phyloP scores from a whole-genome alignment of 2,329 filamentous ascomycete species.

The Tolypocladium nubicola region DNA sequence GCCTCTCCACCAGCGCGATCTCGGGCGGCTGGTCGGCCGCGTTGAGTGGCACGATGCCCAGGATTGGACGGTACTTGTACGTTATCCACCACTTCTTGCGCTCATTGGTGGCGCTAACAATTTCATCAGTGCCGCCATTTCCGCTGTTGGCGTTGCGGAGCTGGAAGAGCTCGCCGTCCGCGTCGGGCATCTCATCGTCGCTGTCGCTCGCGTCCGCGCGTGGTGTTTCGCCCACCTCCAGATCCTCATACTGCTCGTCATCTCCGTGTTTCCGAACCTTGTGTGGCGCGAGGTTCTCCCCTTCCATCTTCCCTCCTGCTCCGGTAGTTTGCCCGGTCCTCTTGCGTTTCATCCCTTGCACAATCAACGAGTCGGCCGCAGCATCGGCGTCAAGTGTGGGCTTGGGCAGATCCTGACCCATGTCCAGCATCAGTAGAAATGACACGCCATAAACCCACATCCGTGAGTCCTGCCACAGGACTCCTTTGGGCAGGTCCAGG shows the following conservation, averaged over 20 bases:
- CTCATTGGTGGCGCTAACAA: constrained; percentile 12
- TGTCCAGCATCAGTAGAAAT: constrained; percentile 89
- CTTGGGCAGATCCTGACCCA: constrained; percentile 55
- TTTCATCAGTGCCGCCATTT: constrained; percentile 7
- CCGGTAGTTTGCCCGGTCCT: constrained; percentile 35
- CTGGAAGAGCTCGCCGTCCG: constrained; percentile 21
- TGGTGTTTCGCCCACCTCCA: constrained; percentile 27
- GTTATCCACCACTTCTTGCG: constrained; percentile 60
- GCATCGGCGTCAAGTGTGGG: constrained; percentile 17
- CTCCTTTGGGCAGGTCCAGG: constrained; percentile 72
- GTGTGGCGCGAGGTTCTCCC: constrained; percentile 32
- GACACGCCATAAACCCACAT: constrained; percentile 80
- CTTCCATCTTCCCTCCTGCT: constrained; percentile 42
- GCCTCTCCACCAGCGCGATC: constrained; percentile 80
- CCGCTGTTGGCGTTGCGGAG: constrained; percentile 18
- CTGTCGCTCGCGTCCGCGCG: constrained; percentile 22
- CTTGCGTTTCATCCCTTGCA: constrained; percentile 42
- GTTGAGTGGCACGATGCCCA: constrained; percentile 52
- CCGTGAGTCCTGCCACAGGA: constrained; percentile 69
- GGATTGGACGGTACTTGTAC: constrained; percentile 87
- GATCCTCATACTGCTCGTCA: constrained; percentile 28
- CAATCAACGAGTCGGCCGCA: constrained; percentile 15
- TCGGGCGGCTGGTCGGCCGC: constrained; percentile 44
- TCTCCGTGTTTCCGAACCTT: constrained; percentile 29
- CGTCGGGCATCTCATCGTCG: constrained; percentile 26